phyloP scores from a whole-genome alignment of 1,284 basidiomycete genomes.

The Calocybe gambosa region DNA sequence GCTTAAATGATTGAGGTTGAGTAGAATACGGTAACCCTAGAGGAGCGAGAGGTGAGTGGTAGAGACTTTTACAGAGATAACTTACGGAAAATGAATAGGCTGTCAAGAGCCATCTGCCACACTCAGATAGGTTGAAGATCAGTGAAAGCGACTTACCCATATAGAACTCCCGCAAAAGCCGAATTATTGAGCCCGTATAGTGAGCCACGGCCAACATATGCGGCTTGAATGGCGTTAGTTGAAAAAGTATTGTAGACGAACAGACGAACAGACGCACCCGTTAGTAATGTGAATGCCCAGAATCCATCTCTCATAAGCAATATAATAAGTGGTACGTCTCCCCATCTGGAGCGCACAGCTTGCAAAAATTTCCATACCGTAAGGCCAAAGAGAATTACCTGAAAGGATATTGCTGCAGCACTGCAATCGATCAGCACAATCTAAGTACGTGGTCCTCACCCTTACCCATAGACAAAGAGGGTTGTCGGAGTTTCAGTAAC shows the following conservation, averaged over 20 bases:
- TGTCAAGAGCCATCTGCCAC: slow-evolving; percentile 27
- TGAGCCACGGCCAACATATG: slow-evolving; percentile 22
- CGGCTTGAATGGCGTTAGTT: slow-evolving; percentile 10
- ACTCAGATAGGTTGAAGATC: neutral
- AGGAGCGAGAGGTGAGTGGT: neutral
- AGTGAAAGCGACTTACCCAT: slow-evolving; percentile 17
- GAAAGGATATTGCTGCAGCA: slow-evolving; percentile 24
- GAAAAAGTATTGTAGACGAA: neutral
- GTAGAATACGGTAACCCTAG: slow-evolving; percentile 31
- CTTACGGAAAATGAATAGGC: slow-evolving; percentile 27
- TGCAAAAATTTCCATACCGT: slow-evolving; percentile 28
- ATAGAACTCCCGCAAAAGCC: slow-evolving; percentile 24
- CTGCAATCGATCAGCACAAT: slow-evolving; percentile 12
- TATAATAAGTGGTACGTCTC: slow-evolving; percentile 27
- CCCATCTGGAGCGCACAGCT: slow-evolving; percentile 24
- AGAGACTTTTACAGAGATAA: neutral
- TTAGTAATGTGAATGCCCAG: slow-evolving; percentile 35
- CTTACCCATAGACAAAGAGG: slow-evolving; percentile 25
- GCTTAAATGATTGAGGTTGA: slow-evolving; percentile 26
- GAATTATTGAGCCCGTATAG: slow-evolving; percentile 22
- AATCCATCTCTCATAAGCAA: slow-evolving; percentile 36
- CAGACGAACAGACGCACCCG: slow-evolving; percentile 18
- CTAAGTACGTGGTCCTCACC: slow-evolving; percentile 6
- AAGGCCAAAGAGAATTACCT: slow-evolving; percentile 28
- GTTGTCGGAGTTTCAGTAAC: slow-evolving; percentile 21